Base-by-base conservation (phyloP, 2,329 filamentous ascomycete species). In the Ophiosphaerella narmari region DNA sequence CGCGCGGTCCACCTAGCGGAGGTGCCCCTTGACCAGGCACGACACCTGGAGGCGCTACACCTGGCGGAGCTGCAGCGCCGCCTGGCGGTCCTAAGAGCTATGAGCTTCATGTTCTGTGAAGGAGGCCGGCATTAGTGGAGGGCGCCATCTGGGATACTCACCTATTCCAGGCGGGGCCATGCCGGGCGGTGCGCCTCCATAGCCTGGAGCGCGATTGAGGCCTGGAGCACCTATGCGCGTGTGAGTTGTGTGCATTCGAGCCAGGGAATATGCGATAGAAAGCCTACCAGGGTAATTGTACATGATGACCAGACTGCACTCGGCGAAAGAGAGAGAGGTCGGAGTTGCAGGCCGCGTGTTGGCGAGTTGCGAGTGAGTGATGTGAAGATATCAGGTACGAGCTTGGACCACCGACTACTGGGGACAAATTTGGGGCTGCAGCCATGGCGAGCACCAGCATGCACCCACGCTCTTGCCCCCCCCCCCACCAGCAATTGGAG, bases 151-250 rank as follows among this genome's bases (percentile, higher is more conserved):
- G 24, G 13, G 21, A 8, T 16, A 72, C 83, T 74, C 82, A 93
- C 91, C 89, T 83, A 91, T 85, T 75, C 90, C 90, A 63, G 91
- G 89, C 64, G 87, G 85, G 59, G 84, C 87, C 84, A 91, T 87
- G 52, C 86, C 86, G 49, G 87, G 87, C 42, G 88, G 87, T 65
- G 89, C 91, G 48, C 80, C 81, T 60, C 84, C 84, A 77, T 88
- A 95, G 61, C 85, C 83, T 44, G 89, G 89, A 67, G 89, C 87
- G 50, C 84, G 82, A 66, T 87, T 89, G 78, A 91, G 96, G 41
- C 84, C 83, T 57, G 82, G 79, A 68, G 76, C 73, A 55, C 73
- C 74, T 67, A 50, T 40, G 46, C 52, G 46, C 44, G 59, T 66
- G 62, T 67, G 63, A 32, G n/a, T 23, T 35, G 42, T 14, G 31